phyloP scores from a whole-genome alignment of 495 filamentous ascomycete genomes.

The Aspergillus incahuasiensis region DNA sequence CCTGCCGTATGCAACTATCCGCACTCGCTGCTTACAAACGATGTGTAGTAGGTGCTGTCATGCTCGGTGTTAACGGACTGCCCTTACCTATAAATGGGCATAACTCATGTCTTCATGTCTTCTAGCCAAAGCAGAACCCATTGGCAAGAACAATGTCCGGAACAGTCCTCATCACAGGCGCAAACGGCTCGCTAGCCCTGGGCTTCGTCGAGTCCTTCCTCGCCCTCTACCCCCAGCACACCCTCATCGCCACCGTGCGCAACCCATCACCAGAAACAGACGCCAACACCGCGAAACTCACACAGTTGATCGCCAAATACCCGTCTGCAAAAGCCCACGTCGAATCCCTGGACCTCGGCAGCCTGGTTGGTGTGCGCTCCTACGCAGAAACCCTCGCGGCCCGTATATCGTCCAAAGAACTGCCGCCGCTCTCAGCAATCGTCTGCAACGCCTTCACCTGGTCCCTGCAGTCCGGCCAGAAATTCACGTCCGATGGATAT shows the following conservation, averaged over 20 bases:
- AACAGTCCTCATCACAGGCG: slow-evolving; percentile 45
- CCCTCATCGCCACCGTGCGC: slow-evolving; percentile 38
- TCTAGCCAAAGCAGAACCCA: no score
- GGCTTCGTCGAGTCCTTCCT: slow-evolving; percentile 39
- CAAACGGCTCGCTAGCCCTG: slow-evolving; percentile 45
- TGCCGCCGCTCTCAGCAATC: slow-evolving; percentile 35
- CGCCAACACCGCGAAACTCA: slow-evolving; percentile 38
- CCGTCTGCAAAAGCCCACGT: slow-evolving; percentile 31
- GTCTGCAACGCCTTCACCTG: slow-evolving; percentile 45
- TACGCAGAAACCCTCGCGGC: slow-evolving; percentile 29
- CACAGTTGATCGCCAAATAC: slow-evolving; percentile 27
- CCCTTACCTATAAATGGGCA: neutral
- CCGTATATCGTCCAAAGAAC: slow-evolving; percentile 26
- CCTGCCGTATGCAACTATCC: no score
- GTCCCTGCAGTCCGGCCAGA: slow-evolving; percentile 30
- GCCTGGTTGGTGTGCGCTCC: slow-evolving; percentile 28
- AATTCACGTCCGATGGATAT: slow-evolving; percentile 37
- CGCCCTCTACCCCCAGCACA: slow-evolving; percentile 30
- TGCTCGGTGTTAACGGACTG: neutral
- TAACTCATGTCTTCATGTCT: no score
- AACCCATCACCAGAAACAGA: slow-evolving; percentile 33
- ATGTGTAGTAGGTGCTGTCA: no score
- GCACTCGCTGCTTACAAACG: no score
- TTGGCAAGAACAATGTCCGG: slow-evolving; percentile 20
- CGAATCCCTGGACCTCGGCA: slow-evolving; percentile 37